A percentile compares a stretch with the other conserved stretches of the same genome.
Conservation (phyloP, 2,329 filamentous ascomycete species). For the Sclerotinia borealis region DNA sequence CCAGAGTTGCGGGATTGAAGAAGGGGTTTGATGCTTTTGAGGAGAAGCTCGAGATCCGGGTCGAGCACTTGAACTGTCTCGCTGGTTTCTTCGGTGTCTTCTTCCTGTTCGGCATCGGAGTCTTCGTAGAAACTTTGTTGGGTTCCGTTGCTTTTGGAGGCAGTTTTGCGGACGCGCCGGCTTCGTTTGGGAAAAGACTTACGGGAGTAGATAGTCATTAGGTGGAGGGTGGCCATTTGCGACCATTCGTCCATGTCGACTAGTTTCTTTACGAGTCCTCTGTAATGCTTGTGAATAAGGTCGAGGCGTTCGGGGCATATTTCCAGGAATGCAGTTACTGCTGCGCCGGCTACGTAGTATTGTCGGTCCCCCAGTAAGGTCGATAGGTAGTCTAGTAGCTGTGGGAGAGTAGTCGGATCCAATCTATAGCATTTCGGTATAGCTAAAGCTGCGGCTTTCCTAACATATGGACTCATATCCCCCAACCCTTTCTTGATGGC, state of each 20-base stretch:
- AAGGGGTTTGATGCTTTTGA: constrained; percentile 75
- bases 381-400: constrained; percentile 75
- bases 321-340: constrained; percentile 82
- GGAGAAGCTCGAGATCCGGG: constrained; percentile 73
- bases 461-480: constrained; percentile 91
- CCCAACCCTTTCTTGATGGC: constrained; percentile 90
- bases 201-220: constrained; percentile 80
- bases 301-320: constrained; percentile 84
- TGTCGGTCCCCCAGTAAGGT: constrained; percentile 81
- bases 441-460: constrained; percentile 85
- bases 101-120: constrained; percentile 34
- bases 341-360: constrained; percentile 94
- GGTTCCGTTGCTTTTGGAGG: constrained; percentile 39
- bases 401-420: constrained; percentile 77
- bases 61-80: constrained; percentile 59
- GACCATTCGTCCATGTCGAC: constrained; percentile 99
- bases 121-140: constrained; percentile 77
- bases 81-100: constrained; percentile 38
- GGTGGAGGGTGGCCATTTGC: constrained; percentile 72
- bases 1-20: constrained; percentile 89
- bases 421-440: constrained; percentile 94
- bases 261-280: constrained; percentile 76
- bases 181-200: constrained; percentile 76
- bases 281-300: constrained; percentile 85
- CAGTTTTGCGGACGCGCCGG: constrained; percentile 43